Evolutionary conservation across 805 yeast genomes (phyloP), one percentile per base, ranked within the genome.

Genomic region (Candida insectalens): DNA sequence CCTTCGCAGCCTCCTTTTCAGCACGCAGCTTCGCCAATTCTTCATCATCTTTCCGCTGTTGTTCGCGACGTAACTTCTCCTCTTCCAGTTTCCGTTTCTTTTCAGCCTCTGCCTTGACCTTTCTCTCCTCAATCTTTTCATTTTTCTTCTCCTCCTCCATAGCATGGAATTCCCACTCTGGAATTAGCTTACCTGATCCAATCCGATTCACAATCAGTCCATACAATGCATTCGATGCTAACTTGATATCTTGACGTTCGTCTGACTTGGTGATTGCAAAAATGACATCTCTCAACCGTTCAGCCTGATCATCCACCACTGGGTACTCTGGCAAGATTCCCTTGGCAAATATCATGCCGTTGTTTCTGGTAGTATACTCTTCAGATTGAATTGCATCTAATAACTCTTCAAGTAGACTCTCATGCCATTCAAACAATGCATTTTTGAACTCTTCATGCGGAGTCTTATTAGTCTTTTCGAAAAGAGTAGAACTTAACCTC

Each of bases 281-380:
- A 22, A 88, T 59, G 8, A 63, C 54, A 4, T 53, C 57, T 6
- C 67, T 53, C 2, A 87, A 48, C 5, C 48, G 37, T 35, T 71
- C 74, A 22, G 85, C 77, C 36, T 83, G 88, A 19, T 69, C 75
- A 33, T 74, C 76, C 10, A 83, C 69, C 8, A 66, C 59, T 0
- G 96, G 95, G 50, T 74, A 85, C 12, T 69, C 65, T 2, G 68
- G 66, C 14, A 78, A 57, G 16, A 54, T 33, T 43, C 74, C 75
- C 49, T 79, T 83, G 61, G 87, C 60, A 45, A 84, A 73, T 1
- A 83, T 79, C 38, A 87, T 82, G 3, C 84, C 72, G 55, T 87
- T 88, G 36, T 87, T 71, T 34, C 92, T 68, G 2, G 82, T 76
- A 74, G 83, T 80, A 51, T 85, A 88, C 36, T 79, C 80, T 3